These are phyloP conservation scores for Brassica napus DNA, from an alignment of 345 rosid genomes.

Conservation along the genomic window DNA sequence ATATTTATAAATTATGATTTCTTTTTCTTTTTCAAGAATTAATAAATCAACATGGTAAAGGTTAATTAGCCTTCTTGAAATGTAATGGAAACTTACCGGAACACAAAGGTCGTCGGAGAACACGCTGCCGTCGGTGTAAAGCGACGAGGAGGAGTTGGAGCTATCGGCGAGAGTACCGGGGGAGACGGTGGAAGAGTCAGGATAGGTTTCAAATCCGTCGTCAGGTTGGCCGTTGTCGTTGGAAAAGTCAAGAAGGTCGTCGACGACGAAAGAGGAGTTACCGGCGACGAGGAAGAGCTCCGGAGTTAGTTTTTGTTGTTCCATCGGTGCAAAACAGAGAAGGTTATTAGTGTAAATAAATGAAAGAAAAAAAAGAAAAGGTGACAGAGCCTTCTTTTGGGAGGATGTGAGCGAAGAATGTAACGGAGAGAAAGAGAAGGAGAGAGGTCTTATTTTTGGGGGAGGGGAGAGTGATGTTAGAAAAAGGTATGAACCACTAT, in stretches of 20 bases:
- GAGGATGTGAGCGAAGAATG: constrained; percentile 21
- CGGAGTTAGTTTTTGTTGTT: constrained; percentile 10
- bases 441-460: constrained; percentile 28
- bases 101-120: constrained; percentile 70
- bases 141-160: constrained; percentile 37
- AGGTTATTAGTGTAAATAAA: constrained; percentile 24
- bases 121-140: constrained; percentile 43
- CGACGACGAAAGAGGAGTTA: constrained; percentile 74
- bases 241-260: constrained; percentile 84
- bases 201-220: constrained; percentile 30
- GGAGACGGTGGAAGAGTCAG: constrained; percentile 53
- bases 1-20: background rate
- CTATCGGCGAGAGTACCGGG: constrained; percentile 16
- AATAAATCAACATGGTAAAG: background rate
- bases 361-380: background rate
- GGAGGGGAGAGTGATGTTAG: no score
- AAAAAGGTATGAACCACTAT: constrained; percentile 36
- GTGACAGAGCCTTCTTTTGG: background rate
- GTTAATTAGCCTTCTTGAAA: background rate
- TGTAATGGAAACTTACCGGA: constrained; percentile 54
- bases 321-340: constrained; percentile 21
- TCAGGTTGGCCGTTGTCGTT: constrained; percentile 54
- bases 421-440: constrained; percentile 27
- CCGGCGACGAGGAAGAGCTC: constrained; percentile 38
- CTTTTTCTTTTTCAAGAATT: background rate